Evolutionary conservation across 1,284 basidiomycete species (phyloP), one percentile per base, ranked within the genome.

Genomic region (Malassezia yamatoensis): DNA sequence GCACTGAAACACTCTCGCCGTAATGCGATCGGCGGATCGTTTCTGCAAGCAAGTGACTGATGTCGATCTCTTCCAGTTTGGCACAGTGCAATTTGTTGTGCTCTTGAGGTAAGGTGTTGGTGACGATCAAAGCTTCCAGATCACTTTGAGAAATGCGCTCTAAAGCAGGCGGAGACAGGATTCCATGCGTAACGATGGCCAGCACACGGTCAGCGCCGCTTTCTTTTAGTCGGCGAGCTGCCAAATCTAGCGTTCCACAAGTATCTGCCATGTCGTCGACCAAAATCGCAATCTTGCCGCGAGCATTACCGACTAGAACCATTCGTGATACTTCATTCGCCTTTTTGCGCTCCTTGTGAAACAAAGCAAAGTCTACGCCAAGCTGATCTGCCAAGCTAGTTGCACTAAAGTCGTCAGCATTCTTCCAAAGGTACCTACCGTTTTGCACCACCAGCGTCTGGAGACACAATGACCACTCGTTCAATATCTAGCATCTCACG

Each of bases 241-340:
- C 94, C 38, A 96, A 81, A 66, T 89, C 90, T 52, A 99, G 82
- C 55, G 94, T 99, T 41, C 94, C 94, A 74, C 94, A 99, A 40
- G 94, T 98, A 77, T 99, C 94, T 49, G 94, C 76, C 94, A 99
- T 99, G 79, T 99, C 94, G 80, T 98, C 94, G 49, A 98, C 91
- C n/a, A 99, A 81, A 61, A 99, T 89, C 54, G 93, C 94, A 41
- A 86, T 82, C 79, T 98, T 98, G 76, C 85, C 90, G 69, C 83
- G 83, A 62, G 93, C 91, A 68, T 87, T 84, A 5, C 94, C 94
- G 58, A 99, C 94, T 49, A 99, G 84, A 45, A 98, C 85, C 94
- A 99, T 99, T 57, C 94, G 85, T 49, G 91, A 96, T 18, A 99
- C 93, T 71, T 96, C 90, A 78, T 96, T 98, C 38, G 93, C 94